Evolutionary conservation across 371 early-diverging fungal species (phyloP).

Genomic region (Phascolomyces articulosus): DNA sequence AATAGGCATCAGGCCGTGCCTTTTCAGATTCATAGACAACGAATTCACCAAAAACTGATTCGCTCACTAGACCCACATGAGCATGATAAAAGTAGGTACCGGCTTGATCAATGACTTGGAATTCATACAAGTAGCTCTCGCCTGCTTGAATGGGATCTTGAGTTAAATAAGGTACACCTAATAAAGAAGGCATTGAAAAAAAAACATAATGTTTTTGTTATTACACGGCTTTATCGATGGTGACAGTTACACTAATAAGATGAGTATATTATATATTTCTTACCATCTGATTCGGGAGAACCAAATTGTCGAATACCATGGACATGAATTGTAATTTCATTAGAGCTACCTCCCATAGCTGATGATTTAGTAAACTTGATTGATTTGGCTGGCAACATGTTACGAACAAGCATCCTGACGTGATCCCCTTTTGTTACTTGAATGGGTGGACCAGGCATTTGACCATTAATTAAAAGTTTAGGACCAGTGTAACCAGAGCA

Average conservation of each 20-base stretch:
- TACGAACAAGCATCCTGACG: constrained; percentile 34
- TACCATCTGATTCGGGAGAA: constrained; percentile 40
- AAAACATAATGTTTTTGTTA: too few species aligned
- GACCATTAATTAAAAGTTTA: constrained; percentile 36
- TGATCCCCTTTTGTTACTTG: constrained; percentile 34
- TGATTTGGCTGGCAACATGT: constrained; percentile 1
- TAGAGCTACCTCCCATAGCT: neutral
- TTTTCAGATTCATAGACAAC: constrained; percentile 45
- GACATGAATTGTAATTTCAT: constrained; percentile 31
- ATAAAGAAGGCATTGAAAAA: too few species aligned
- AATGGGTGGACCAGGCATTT: constrained; percentile 46
- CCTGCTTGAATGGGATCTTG: constrained; percentile 43
- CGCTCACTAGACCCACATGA: constrained; percentile 43
- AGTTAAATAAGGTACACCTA: constrained; percentile 37
- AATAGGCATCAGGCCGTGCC: too few species aligned
- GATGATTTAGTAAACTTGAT: neutral
- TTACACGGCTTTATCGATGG: too few species aligned
- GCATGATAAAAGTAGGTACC: constrained; percentile 57
- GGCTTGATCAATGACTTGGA: constrained; percentile 33
- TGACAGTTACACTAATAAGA: too few species aligned
- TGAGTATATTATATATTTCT: too few species aligned
- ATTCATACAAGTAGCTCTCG: constrained; percentile 26
- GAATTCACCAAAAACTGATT: constrained; percentile 40
- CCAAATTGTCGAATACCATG: constrained; percentile 50
- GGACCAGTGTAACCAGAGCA: constrained; percentile 20